Conservation (phyloP, 192 early-diverging fungal species). For the Entophlyctis helioformis region DNA sequence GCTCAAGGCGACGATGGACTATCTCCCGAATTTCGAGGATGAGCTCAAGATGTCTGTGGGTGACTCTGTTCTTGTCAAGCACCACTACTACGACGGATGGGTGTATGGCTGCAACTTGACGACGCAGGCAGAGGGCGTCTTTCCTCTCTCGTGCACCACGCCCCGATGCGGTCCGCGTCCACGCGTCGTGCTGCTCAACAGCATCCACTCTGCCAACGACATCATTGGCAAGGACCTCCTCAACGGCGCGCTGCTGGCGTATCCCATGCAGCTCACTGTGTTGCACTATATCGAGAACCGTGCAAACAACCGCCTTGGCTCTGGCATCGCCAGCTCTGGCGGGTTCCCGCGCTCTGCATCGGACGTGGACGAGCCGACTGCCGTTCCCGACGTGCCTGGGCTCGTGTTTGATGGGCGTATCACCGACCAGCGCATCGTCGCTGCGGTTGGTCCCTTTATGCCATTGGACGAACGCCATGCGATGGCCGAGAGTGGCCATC, state of each 20-base stretch:
- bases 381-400: too few species aligned
- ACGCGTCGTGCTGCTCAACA: conserved; percentile 13
- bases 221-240: conserved; percentile 9
- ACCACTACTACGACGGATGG: conserved; percentile 32
- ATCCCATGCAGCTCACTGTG: conserved; percentile 8
- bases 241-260: conserved; percentile 10
- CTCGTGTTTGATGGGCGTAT: too few species aligned
- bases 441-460: too few species aligned
- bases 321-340: too few species aligned
- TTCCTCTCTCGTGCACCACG: conserved; percentile 20
- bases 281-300: too few species aligned
- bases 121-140: conserved; percentile 20
- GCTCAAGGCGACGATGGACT: conserved; percentile 9
- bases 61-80: conserved; percentile 15
- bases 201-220: conserved; percentile 6
- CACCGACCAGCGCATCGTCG: too few species aligned
- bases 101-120: conserved; percentile 15
- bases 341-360: too few species aligned
- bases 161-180: background rate
- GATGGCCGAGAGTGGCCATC: too few species aligned
- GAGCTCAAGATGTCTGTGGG: conserved; percentile 15
- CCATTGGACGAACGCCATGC: too few species aligned
- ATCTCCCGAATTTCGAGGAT: conserved; percentile 12
- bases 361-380: too few species aligned
- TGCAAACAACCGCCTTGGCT: too few species aligned